Conservation (phyloP, 2,329 filamentous ascomycete genomes). For the Dryadomyces quercivorus region DNA sequence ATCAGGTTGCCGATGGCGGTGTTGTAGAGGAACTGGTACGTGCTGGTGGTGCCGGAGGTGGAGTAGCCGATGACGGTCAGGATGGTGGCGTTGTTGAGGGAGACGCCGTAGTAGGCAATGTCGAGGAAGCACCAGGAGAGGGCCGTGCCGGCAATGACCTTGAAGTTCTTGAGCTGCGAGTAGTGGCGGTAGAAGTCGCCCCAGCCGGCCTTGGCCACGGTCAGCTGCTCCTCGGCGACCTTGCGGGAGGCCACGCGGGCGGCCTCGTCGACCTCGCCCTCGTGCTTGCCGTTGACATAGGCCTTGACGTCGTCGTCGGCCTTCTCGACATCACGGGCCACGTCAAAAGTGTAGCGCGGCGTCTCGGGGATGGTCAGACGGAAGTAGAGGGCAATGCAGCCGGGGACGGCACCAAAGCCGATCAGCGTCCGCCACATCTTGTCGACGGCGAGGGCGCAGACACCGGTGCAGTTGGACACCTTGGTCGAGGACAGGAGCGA, state of each 20-base stretch:
- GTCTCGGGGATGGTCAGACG: constrained; percentile 73
- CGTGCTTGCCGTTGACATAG: constrained; percentile 55
- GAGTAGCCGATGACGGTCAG: constrained; percentile 61
- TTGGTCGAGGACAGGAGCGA: constrained; percentile 40
- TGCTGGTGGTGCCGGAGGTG: constrained; percentile 33
- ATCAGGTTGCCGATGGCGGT: constrained; percentile 70
- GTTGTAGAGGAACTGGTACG: constrained; percentile 61
- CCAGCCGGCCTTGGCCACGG: constrained; percentile 59
- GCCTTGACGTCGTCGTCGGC: constrained; percentile 60
- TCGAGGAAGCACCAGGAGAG: constrained; percentile 73
- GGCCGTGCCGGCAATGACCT: constrained; percentile 43
- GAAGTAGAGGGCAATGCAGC: constrained; percentile 72
- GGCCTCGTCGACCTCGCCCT: constrained; percentile 55
- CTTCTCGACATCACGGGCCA: constrained; percentile 62
- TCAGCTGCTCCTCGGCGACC: constrained; percentile 39
- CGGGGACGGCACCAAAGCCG: constrained; percentile 69
- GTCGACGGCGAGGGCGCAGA: constrained; percentile 59
- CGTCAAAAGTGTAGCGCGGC: constrained; percentile 77
- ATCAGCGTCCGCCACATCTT: constrained; percentile 81
- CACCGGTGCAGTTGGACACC: constrained; percentile 45
- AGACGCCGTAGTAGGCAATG: constrained; percentile 53
- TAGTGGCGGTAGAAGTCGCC: constrained; percentile 62
- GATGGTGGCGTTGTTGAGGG: constrained; percentile 65
- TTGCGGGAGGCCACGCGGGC: constrained; percentile 45
- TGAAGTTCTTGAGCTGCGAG: constrained; percentile 55